Percentiles rank a stretch among this genome's conserved stretches.
phyloP scores from a whole-genome alignment of 306 rosid species.

The Trifolium subterraneum region DNA sequence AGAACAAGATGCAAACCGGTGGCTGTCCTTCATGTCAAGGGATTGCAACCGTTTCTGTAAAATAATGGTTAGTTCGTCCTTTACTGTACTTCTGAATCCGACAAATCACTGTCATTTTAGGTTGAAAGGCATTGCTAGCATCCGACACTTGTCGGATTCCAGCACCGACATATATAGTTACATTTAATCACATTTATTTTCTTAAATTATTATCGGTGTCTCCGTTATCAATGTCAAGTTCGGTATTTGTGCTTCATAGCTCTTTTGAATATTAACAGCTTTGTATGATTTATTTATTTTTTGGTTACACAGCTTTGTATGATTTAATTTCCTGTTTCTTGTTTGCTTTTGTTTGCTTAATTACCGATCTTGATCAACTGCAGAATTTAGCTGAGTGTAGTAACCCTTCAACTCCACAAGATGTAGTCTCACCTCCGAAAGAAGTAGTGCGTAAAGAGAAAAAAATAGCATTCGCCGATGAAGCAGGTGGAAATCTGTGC shows the following conservation, averaged over 20 bases:
- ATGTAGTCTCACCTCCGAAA: constrained; percentile 41
- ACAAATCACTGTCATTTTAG: neutral
- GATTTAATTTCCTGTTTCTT: constrained; percentile 20
- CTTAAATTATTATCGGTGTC: neutral
- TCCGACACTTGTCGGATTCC: neutral
- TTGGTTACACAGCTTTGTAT: neutral
- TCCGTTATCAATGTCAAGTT: too few relatives aligned
- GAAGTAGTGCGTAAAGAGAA: constrained; percentile 56
- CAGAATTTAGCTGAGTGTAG: constrained; percentile 56
- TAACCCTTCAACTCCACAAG: constrained; percentile 45
- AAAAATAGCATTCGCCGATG: constrained; percentile 91
- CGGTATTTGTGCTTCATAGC: neutral
- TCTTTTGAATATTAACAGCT: constrained; percentile 14
- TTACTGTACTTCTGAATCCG: neutral
- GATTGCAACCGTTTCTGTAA: constrained; percentile 93
- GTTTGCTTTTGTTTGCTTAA: constrained; percentile 36
- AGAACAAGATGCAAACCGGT: constrained; percentile 65
- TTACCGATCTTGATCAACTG: constrained; percentile 34
- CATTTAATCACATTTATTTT: neutral
- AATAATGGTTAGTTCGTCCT: constrained; percentile 75
- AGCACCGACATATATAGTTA: neutral
- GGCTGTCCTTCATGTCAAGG: constrained; percentile 78
- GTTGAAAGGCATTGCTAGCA: neutral
- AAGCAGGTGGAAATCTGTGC: constrained; percentile 85
- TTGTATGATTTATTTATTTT: neutral